Conservation (phyloP, 495 filamentous ascomycete species). For the Tuber brumale region DNA sequence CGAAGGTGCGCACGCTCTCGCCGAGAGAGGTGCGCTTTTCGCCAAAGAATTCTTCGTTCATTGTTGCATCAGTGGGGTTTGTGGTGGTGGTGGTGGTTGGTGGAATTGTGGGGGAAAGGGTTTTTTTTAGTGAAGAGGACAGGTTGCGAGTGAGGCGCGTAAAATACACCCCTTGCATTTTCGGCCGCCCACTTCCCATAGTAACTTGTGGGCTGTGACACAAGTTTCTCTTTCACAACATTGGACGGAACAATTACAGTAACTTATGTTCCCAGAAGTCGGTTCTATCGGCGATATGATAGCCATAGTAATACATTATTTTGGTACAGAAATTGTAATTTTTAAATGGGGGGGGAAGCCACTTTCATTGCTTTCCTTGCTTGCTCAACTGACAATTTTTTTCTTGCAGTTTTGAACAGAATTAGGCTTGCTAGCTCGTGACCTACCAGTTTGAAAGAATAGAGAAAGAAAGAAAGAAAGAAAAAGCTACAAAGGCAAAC, state of each 20-base stretch:
- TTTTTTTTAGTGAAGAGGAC: not conserved
- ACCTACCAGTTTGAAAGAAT: not conserved
- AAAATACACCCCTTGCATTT: not conserved
- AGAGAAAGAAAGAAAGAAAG: not conserved
- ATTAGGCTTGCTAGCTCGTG: not conserved
- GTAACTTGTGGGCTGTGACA: not conserved
- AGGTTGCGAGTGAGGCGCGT: constrained; percentile 1
- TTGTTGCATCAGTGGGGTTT: constrained; percentile 30
- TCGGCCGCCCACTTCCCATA: not conserved
- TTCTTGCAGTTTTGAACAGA: not conserved
- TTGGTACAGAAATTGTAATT: not conserved
- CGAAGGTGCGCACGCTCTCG: constrained; percentile 67
- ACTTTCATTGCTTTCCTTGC: not conserved
- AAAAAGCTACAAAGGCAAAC: constrained; percentile 50
- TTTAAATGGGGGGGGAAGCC: not conserved
- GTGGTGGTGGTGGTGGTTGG: constrained; percentile 7
- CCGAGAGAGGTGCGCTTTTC: constrained; percentile 33
- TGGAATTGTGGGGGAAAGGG: not conserved
- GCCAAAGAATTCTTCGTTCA: constrained; percentile 42
- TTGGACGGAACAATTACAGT: not conserved
- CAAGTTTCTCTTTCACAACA: not conserved
- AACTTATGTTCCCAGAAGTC: not conserved
- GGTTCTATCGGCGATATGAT: not conserved
- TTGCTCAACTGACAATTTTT: not conserved
- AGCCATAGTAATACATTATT: not conserved